Evolutionary conservation across 805 yeast species (phyloP).

Genomic region (Hanseniaspora pseudoguilliermondii): DNA sequence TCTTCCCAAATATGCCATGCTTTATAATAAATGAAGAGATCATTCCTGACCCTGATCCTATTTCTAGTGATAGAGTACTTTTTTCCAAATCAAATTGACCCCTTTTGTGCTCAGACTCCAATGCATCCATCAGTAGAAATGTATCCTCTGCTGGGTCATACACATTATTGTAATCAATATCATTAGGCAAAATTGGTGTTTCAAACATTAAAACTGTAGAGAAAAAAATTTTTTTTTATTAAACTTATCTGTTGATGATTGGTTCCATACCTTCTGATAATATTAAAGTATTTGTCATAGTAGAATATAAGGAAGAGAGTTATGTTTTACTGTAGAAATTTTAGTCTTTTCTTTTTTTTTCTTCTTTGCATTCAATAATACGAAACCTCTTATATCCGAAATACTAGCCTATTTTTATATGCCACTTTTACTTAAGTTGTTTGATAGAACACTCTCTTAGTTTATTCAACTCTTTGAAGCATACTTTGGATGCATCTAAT

Average conservation of each 20-base stretch:
- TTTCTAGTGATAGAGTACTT: constrained; percentile 57
- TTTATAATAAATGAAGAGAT: constrained; percentile 62
- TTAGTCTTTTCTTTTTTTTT: not conserved
- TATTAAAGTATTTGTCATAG: no score
- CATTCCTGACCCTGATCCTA: constrained; percentile 89
- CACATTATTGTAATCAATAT: constrained; percentile 51
- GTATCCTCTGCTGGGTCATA: constrained; percentile 96
- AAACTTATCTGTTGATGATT: no score
- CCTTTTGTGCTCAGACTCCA: constrained; percentile 42
- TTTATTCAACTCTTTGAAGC: constrained; percentile 1
- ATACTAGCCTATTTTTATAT: not conserved
- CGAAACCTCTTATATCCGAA: not conserved
- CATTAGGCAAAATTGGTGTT: constrained; percentile 19
- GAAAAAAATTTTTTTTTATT: no score
- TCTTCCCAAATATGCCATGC: constrained; percentile 32
- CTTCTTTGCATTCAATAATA: not conserved
- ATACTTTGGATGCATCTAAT: constrained; percentile 2
- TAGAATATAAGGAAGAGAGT: no score
- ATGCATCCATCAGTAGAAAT: constrained; percentile 64
- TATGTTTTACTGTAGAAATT: no score
- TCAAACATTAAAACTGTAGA: not conserved
- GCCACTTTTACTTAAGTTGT: not conserved
- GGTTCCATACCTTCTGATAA: no score
- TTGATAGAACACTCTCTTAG: constrained; percentile 1
- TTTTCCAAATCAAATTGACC: constrained; percentile 17